Evolutionary conservation across 139 green algal species (phyloP), one percentile per base, ranked within the genome.

Genomic region (Pseudopediastrum boryanum): DNA sequence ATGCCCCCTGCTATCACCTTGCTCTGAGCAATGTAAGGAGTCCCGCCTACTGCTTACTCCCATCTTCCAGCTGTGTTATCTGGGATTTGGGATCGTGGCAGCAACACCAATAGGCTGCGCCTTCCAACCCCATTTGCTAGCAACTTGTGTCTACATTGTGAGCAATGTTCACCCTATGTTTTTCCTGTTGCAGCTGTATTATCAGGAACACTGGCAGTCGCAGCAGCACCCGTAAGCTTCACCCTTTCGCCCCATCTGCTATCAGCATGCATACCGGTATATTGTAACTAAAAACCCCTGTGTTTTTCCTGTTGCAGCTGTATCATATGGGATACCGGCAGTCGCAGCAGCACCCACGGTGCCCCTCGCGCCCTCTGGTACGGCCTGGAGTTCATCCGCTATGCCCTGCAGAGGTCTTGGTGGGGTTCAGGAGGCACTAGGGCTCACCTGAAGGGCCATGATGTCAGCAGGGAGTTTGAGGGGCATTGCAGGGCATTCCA

Each of bases 341-440:
- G 44, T 13, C 71, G 90, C 12, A 89, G 89, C 78, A 82, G 81
- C n/a, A 82, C 87, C 31, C 77, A 75, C 3, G 90, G 88, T 21
- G 62, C 74, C 8, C 86, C 92, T 0, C 80, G 91, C 4, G 89
- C 91, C 0, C 71, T 94, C 3, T 95, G 92, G 90, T 93, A 92
- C 68, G 90, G 91, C 0, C 74, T 93, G 25, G 88, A 93, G 43
- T 93, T 92, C 36, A 48, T 86, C 0, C 65, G 83, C 29, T 88
- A 79, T 56, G 56, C 63, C 1, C 71, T 85, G 7, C 62, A 79
- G 2, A 38, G 39, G 42, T 51, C 78, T 44, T 71, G 79, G 39
- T 2, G 54, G n/a, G 44, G 31, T 4, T 31, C 61, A 29, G 59
- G 27, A 65, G 31, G 12, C 9, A 3, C 29, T 56, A 56, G 62